Evolutionary conservation across 306 rosid genomes (phyloP), one percentile per base, ranked within the genome.

Genomic region (Vicia faba): DNA sequence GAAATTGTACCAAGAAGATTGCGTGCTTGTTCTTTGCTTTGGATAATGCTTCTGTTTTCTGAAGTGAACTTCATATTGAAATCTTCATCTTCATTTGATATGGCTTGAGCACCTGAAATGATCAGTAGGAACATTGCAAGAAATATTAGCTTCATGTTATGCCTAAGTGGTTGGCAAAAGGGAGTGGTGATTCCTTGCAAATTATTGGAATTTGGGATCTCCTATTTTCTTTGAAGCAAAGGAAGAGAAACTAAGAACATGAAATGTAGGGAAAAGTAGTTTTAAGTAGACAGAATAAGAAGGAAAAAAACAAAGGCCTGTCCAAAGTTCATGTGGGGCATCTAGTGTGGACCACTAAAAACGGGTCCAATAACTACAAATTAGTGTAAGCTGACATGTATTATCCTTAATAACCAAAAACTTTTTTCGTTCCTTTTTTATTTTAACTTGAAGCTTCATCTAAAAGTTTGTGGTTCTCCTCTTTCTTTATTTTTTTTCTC

Each of bases 61-160:
- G 82, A 73, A 64, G 60, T 59, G 70, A 18, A 11, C 9, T 46
- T 61, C 12, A 12, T 6, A 38, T 61, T 11, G 35, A 61, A 61
- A 20, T 11, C 31, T 39, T 20, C 5, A 11, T 19, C 28, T 36
- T 19, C 1, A 16, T 13, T 19, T 38, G 50, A 61, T 18, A 39
- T 39, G 31, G 66, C 66, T 61, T 19, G 73, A 60, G 11, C 19
- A 31, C 29, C 59, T 51, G 64, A 74, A 45, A 78, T 20, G 26
- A 65, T 7, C 10, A 59, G 23, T 7, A 77, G 46, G 29, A 74
- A 57, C 12, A 38, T 33, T 68, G 51, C 36, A 54, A 73, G 11
- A 50, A 63, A 39, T 15, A 23, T 49, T 59, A 64, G 25, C 68
- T 71, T 71, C 71, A 53, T 61, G 15, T 61, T 62, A 18, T 4